Base-by-base conservation (phyloP, 2,329 filamentous ascomycete species). In the Alternaria infectoria region DNA sequence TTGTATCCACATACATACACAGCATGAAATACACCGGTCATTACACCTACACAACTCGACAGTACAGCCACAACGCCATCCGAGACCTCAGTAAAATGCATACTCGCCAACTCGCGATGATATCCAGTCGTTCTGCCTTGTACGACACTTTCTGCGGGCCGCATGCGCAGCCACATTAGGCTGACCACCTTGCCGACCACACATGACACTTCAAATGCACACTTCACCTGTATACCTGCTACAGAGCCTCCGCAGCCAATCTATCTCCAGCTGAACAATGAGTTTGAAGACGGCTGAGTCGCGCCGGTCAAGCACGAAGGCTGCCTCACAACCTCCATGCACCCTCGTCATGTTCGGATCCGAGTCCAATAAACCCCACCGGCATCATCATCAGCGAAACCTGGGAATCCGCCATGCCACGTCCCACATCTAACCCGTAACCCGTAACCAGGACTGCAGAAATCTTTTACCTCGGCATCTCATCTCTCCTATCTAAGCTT, bases 131-230 rank as follows among this genome's bases (percentile, higher is more conserved):
- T 52, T 59, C 57, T 61, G 63, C 60, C 63, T 66, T 46, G 60
- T 56, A 63, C 45, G 30, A 61, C 54, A 28, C 30, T 5, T 30
- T 52, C 26, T 55, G 59, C 57, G 43, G 64, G 64, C 51, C 55
- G 63, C 12, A 30, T 66, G 60, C 60, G 63, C 65, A 66, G 63
- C 63, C 63, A 61, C 57, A 51, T 26, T 46, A 51, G 58, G 54
- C 46, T 46, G 21, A 66, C 32, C 17, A 36, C 9, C 44, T 21
- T 23, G 25, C 21, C 32, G 17, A 26, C 45, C 45, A 57, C 44
- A 50, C 30, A 40, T 23, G 15, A 40, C 26, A 3, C 19, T 19
- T 11, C 2, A 13, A 13, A 13, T 0, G n/a, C 3, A 30, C 28
- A 32, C 4, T 15, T 0, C 30, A 56, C 17, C 26, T 30, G 15